A percentile compares a stretch with the other conserved stretches of the same genome.
Conservation (phyloP, 2,329 filamentous ascomycete genomes). For the Trichoderma sp. region DNA sequence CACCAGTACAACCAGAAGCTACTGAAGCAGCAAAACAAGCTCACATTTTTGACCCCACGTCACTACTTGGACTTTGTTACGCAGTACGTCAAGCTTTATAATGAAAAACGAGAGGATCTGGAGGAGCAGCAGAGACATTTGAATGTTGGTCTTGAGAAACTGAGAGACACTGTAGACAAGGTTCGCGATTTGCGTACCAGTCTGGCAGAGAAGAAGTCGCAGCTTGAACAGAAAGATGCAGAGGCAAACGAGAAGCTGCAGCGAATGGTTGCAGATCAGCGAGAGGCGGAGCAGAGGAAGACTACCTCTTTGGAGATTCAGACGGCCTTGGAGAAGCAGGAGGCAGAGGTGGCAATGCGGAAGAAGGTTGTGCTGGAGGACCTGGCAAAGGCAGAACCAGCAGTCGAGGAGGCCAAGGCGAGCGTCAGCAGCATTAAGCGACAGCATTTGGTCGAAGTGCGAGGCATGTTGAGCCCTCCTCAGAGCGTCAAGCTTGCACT, state of each 20-base stretch:
- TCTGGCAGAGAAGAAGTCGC: conserved; percentile 89
- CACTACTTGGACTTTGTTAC: conserved; percentile 98
- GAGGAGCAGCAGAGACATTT: conserved; percentile 98
- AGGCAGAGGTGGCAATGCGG: conserved; percentile 80
- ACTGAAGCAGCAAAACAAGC: conserved; percentile 86
- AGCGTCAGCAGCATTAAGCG: conserved; percentile 99
- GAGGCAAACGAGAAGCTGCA: conserved; percentile 98
- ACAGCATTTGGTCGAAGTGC: conserved; percentile 94
- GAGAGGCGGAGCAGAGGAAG: conserved; percentile 90
- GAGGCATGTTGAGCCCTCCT: conserved; percentile 93
- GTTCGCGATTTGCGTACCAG: conserved; percentile 89
- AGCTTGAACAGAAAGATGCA: conserved; percentile 88
- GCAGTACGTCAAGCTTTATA: conserved; percentile 96
- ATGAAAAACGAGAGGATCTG: conserved; percentile 96
- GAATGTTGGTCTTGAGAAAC: conserved; percentile 96
- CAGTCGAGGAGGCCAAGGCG: conserved; percentile 87
- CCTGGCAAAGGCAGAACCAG: conserved; percentile 87
- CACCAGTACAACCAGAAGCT: conserved; percentile 87
- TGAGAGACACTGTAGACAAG: conserved; percentile 95
- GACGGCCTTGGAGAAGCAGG: conserved; percentile 81
- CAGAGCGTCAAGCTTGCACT: conserved; percentile 87
- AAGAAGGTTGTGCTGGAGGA: conserved; percentile 84
- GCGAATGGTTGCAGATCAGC: conserved; percentile 94
- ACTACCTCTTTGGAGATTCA: conserved; percentile 87
- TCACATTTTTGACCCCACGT: conserved; percentile 90